phyloP scores from a whole-genome alignment of 139 green algal species.

The Astrephomene gubernaculifera region DNA sequence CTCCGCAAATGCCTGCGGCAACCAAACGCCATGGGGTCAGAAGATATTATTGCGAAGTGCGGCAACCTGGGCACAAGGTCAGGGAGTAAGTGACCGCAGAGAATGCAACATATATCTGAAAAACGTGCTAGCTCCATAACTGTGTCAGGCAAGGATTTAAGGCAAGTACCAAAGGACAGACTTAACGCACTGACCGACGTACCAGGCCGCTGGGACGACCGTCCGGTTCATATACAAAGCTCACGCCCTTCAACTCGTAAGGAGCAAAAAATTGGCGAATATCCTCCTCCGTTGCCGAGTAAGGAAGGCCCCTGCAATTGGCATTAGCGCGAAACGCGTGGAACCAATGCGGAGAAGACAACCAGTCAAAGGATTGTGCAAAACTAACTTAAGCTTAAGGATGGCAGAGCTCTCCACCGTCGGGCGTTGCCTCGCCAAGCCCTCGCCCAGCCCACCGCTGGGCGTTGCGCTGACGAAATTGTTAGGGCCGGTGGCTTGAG shows the following conservation, averaged over 20 bases:
- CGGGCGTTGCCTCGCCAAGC: not conserved
- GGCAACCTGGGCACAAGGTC: too few species aligned
- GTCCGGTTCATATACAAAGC: constrained; percentile 71
- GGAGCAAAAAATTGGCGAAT: constrained; percentile 67
- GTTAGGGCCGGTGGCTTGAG: not conserved
- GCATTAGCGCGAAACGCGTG: not conserved
- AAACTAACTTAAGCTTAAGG: constrained; percentile 36
- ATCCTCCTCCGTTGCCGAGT: constrained; percentile 58
- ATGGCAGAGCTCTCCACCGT: constrained; percentile 31
- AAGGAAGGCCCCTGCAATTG: constrained; percentile 46
- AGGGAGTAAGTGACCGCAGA: too few species aligned
- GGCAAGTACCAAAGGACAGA: too few species aligned
- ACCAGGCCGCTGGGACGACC: constrained; percentile 71
- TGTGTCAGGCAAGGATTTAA: too few species aligned
- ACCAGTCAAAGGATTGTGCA: not conserved
- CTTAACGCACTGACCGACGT: too few species aligned
- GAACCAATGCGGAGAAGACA: not conserved
- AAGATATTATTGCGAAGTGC: too few species aligned
- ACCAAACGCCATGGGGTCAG: too few species aligned
- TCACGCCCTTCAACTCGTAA: constrained; percentile 59
- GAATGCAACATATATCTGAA: too few species aligned
- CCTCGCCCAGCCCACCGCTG: not conserved
- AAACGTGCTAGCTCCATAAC: too few species aligned
- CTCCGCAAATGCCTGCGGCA: constrained; percentile 66
- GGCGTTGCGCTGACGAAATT: not conserved